These are phyloP conservation scores for Cytospora leucostoma DNA, from an alignment of 2,329 filamentous ascomycete genomes.

Conservation along the genomic window DNA sequence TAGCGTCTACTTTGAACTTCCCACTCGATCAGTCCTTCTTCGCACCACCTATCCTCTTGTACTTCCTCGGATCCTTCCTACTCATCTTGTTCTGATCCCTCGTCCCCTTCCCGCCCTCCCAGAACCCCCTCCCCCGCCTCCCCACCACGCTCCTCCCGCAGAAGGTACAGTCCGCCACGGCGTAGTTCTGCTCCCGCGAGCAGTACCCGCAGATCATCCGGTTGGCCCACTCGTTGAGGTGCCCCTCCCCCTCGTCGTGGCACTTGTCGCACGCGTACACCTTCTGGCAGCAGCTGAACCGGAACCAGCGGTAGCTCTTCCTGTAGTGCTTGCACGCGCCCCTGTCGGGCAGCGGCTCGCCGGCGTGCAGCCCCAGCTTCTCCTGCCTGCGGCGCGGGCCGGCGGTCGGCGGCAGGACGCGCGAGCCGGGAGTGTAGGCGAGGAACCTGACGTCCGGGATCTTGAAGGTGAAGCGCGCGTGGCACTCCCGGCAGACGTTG, in stretches of 20 bases:
- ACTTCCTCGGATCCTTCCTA: constrained; percentile 74
- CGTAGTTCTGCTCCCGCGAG: constrained; percentile 78
- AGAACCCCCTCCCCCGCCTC: constrained; percentile 69
- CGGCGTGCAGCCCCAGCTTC: constrained; percentile 57
- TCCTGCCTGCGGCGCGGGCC: constrained; percentile 52
- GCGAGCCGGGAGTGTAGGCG: constrained; percentile 61
- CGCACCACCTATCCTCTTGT: constrained; percentile 58
- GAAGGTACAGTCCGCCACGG: constrained; percentile 72
- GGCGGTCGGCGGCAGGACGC: constrained; percentile 33
- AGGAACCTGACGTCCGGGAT: constrained; percentile 79
- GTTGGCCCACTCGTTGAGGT: constrained; percentile 78
- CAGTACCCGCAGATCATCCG: constrained; percentile 82
- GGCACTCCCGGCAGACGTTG: constrained; percentile 78
- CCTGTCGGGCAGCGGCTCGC: constrained; percentile 54
- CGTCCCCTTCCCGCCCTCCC: constrained; percentile 87
- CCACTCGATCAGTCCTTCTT: constrained; percentile 32
- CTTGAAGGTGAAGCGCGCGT: constrained; percentile 77
- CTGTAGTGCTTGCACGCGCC: constrained; percentile 61
- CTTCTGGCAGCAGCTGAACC: constrained; percentile 62
- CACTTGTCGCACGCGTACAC: constrained; percentile 69
- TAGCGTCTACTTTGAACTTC: background rate
- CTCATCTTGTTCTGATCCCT: constrained; percentile 71
- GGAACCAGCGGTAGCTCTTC: constrained; percentile 64
- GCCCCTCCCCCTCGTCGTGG: constrained; percentile 71
- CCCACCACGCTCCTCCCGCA: constrained; percentile 72